These are phyloP conservation scores for Dendrostoma leiphaemia DNA, from an alignment of 2,329 filamentous ascomycete genomes.

Conservation along the genomic window DNA sequence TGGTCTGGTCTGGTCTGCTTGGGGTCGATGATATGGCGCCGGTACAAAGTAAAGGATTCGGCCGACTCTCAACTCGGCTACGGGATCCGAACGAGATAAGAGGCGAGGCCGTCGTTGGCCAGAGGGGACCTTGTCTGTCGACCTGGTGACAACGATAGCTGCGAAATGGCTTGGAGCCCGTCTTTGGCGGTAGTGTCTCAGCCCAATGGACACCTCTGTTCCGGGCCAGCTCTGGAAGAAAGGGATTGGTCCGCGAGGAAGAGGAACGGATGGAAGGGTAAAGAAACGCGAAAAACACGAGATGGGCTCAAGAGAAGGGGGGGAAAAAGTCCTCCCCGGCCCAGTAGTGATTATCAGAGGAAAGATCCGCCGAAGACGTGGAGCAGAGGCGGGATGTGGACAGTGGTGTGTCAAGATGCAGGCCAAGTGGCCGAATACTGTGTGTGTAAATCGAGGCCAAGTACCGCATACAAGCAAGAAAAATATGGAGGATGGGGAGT, in stretches of 20 bases:
- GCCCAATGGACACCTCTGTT: background rate
- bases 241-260: background rate
- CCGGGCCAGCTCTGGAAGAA: background rate
- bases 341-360: conserved; percentile 7
- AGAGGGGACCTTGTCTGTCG: background rate
- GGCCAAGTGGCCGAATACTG: no score
- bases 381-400: conserved; percentile 14
- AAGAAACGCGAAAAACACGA: background rate
- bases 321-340: conserved; percentile 12
- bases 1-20: background rate
- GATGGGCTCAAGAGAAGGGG: background rate
- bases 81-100: conserved; percentile 16
- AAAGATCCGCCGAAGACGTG: conserved; percentile 17
- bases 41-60: background rate
- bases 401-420: conserved; percentile 7
- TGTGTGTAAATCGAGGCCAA: conserved; percentile 7
- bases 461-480: background rate
- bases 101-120: conserved; percentile 15
- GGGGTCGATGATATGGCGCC: background rate
- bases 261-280: background rate
- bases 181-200: background rate
- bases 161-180: background rate
- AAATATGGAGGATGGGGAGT: background rate
- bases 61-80: conserved; percentile 12
- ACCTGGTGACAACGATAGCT: background rate